A percentile compares a stretch with the other conserved stretches of the same genome.
Evolutionary conservation across 2,329 filamentous ascomycete species (phyloP).

Genomic region (Xylaria sp.): DNA sequence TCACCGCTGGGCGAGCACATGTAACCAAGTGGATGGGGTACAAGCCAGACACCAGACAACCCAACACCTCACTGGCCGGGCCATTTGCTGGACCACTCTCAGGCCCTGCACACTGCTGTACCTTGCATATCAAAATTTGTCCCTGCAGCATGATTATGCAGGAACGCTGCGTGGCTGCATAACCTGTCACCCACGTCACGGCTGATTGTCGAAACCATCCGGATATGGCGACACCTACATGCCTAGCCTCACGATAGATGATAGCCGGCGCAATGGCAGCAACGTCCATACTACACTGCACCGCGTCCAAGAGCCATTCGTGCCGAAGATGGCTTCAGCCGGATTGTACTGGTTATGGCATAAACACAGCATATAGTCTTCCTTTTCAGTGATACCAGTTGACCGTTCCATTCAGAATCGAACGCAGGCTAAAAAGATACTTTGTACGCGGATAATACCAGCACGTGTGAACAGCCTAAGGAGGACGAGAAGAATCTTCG

Average conservation of each 20-base stretch:
- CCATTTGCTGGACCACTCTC: slow-evolving; percentile 8
- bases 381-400: background rate
- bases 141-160: slow-evolving; percentile 49
- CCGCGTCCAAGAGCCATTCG: background rate
- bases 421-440: slow-evolving; percentile 15
- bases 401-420: background rate
- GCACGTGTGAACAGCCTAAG: background rate
- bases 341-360: background rate
- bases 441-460: slow-evolving; percentile 4
- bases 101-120: slow-evolving; percentile 38
- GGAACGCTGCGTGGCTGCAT: slow-evolving; percentile 47
- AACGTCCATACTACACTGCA: background rate
- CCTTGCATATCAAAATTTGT: slow-evolving; percentile 49
- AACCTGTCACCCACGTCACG: slow-evolving; percentile 29
- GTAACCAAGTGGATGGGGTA: slow-evolving; percentile 30
- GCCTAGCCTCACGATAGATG: background rate
- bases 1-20: slow-evolving; percentile 34
- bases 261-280: slow-evolving; percentile 15
- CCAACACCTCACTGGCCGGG: slow-evolving; percentile 23
- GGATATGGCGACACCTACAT: slow-evolving; percentile 10
- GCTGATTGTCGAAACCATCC: slow-evolving; percentile 18
- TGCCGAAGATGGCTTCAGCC: background rate
- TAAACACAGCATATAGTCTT: slow-evolving; percentile 2
- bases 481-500: background rate
- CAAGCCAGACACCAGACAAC: slow-evolving; percentile 8